These are phyloP conservation scores for Apiospora kogelbergensis DNA, from an alignment of 2,329 filamentous ascomycete species.

Conservation along the genomic window DNA sequence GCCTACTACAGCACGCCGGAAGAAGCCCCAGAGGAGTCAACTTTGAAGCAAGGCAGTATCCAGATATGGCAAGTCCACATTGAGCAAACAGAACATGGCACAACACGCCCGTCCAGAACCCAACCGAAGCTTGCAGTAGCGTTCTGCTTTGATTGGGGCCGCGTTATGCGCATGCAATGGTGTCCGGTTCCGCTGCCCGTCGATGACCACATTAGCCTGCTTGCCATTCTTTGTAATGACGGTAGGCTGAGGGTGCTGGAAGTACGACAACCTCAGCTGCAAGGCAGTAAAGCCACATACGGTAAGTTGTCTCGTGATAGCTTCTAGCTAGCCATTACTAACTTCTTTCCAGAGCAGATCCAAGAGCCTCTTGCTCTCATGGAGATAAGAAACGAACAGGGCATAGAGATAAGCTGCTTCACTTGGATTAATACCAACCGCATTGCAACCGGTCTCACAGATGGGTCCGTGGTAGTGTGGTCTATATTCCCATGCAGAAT, in stretches of 20 bases:
- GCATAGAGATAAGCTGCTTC: conserved; percentile 50
- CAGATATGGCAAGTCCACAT: conserved; percentile 52
- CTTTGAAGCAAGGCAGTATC: conserved; percentile 45
- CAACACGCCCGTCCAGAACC: conserved; percentile 33
- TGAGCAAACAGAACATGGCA: conserved; percentile 29
- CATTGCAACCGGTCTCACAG: conserved; percentile 54
- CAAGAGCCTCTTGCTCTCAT: conserved; percentile 45
- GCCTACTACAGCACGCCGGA: conserved; percentile 40
- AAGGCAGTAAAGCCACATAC: not conserved
- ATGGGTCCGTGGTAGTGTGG: conserved; percentile 58
- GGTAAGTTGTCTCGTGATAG: not conserved
- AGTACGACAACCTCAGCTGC: conserved; percentile 28
- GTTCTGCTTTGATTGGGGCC: conserved; percentile 51
- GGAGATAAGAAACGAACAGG: conserved; percentile 45
- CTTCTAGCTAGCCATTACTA: conserved; percentile 19
- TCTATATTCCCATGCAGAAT: conserved; percentile 50
- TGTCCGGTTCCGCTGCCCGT: conserved; percentile 43
- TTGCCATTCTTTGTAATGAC: conserved; percentile 52
- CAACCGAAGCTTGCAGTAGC: conserved; percentile 42
- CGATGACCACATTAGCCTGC: conserved; percentile 34
- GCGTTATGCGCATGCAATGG: conserved; percentile 52
- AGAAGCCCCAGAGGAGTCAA: conserved; percentile 36
- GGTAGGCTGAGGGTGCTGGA: conserved; percentile 51
- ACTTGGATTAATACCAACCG: conserved; percentile 57
- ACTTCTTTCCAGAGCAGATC: conserved; percentile 41